These are phyloP conservation scores for Pugionium cornutum DNA, from an alignment of 345 rosid genomes.

Conservation along the genomic window DNA sequence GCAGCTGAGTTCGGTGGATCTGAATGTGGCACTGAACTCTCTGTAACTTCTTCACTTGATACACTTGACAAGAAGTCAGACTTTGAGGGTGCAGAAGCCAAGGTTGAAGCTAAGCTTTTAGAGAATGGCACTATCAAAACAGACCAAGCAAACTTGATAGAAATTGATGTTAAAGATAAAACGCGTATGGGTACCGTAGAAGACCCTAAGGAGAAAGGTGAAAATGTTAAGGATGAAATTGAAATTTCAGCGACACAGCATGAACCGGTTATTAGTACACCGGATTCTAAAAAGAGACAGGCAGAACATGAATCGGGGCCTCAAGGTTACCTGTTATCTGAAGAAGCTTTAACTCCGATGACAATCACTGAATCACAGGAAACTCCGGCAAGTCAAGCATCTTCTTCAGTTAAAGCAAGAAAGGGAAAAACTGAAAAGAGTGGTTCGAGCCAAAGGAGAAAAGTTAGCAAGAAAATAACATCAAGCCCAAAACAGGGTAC, in stretches of 20 bases:
- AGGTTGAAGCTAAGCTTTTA: conserved; percentile 44
- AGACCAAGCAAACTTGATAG: conserved; percentile 34
- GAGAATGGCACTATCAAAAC: conserved; percentile 44
- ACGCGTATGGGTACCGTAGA: conserved; percentile 19
- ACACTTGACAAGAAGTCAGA: conserved; percentile 70
- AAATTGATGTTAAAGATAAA: conserved; percentile 43
- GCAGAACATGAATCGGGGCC: conserved; percentile 39
- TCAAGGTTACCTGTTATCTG: conserved; percentile 39
- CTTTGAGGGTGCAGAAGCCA: conserved; percentile 47
- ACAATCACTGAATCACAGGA: conserved; percentile 74
- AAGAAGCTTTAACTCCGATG: conserved; percentile 64
- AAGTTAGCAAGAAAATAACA: conserved; percentile 63
- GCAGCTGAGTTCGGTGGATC: conserved; percentile 58
- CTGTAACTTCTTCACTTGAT: conserved; percentile 87
- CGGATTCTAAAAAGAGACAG: conserved; percentile 51
- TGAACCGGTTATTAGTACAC: conserved; percentile 41
- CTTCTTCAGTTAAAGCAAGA: conserved; percentile 52
- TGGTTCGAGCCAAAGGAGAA: conserved; percentile 57
- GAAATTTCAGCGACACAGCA: conserved; percentile 34
- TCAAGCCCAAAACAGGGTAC: conserved; percentile 57
- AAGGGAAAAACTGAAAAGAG: conserved; percentile 55
- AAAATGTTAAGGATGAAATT: conserved; percentile 41
- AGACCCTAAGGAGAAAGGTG: conserved; percentile 44
- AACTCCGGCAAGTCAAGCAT: conserved; percentile 83
- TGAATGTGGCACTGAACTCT: conserved; percentile 90